Evolutionary conservation across 805 yeast species (phyloP).

Genomic region (Starmerella ratchasimensis): DNA sequence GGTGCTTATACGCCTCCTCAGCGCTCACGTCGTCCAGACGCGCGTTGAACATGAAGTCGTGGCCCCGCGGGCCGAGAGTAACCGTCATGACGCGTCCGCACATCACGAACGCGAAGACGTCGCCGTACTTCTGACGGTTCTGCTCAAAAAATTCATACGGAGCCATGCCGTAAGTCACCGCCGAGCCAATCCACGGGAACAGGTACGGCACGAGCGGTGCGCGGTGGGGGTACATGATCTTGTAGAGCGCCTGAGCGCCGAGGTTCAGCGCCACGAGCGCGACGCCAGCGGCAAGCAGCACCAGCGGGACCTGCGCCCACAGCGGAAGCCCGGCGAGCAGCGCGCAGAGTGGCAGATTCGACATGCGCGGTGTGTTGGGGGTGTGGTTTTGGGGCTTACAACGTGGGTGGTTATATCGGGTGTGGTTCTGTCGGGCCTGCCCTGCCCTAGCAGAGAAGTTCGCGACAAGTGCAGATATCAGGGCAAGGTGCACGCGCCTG

Average conservation of each 20-base stretch:
- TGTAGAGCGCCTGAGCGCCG: slow-evolving; percentile 25
- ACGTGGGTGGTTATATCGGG: no score
- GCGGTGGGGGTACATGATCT: slow-evolving; percentile 38
- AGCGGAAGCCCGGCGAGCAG: slow-evolving; percentile 6
- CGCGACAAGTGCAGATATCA: no score
- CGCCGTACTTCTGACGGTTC: slow-evolving; percentile 76
- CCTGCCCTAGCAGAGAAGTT: no score
- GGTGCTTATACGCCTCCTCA: slow-evolving; percentile 86
- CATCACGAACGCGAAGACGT: slow-evolving; percentile 78
- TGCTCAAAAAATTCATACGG: slow-evolving; percentile 81
- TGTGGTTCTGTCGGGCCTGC: no score
- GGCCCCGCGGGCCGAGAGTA: slow-evolving; percentile 92
- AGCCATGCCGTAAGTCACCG: slow-evolving; percentile 76
- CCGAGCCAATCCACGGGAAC: slow-evolving; percentile 94
- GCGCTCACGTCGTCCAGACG: slow-evolving; percentile 83
- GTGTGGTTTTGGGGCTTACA: no score
- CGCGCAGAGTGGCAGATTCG: no score
- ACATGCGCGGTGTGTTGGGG: no score
- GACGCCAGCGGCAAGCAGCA: slow-evolving; percentile 11
- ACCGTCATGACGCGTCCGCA: slow-evolving; percentile 92
- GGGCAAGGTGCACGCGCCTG: no score
- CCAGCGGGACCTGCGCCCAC: slow-evolving; percentile 19
- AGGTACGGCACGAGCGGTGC: slow-evolving; percentile 84
- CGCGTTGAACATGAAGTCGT: slow-evolving; percentile 88
- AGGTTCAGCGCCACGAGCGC: slow-evolving; percentile 23